Evolutionary conservation across 768 basidiomycete species (phyloP).

Genomic region (Brasilioporus rufonigricans): DNA sequence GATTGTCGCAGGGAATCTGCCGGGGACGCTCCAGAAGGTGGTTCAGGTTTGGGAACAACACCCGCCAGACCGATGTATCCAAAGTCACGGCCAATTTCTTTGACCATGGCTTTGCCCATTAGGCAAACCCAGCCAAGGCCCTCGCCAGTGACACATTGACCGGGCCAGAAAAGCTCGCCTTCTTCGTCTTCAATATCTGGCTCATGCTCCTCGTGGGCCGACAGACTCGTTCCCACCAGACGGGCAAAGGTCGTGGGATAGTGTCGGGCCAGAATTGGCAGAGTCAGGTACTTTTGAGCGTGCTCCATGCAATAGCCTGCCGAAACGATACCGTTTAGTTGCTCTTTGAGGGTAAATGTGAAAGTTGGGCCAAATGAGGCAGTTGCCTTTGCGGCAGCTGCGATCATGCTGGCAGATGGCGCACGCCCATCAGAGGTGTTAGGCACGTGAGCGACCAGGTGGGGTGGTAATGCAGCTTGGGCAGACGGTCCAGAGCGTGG

Average conservation of each 20-base stretch:
- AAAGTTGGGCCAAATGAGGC: slow-evolving; percentile 28
- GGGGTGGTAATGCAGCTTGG: slow-evolving; percentile 43
- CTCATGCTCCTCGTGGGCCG: slow-evolving; percentile 68
- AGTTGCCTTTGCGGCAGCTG: slow-evolving; percentile 31
- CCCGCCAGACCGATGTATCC: slow-evolving; percentile 72
- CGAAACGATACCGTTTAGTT: slow-evolving; percentile 38
- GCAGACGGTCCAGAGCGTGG: slow-evolving; percentile 26
- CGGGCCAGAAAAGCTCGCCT: slow-evolving; percentile 84
- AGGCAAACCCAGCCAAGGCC: slow-evolving; percentile 86
- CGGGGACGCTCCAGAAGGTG: slow-evolving; percentile 30
- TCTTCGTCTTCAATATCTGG: slow-evolving; percentile 84
- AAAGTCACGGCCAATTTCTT: slow-evolving; percentile 73
- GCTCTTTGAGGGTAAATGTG: slow-evolving; percentile 27
- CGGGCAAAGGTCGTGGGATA: slow-evolving; percentile 77
- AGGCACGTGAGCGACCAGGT: slow-evolving; percentile 29
- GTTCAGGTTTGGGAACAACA: slow-evolving; percentile 67
- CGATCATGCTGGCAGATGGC: slow-evolving; percentile 27
- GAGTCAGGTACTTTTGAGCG: slow-evolving; percentile 55
- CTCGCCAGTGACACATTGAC: slow-evolving; percentile 67
- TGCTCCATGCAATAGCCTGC: slow-evolving; percentile 43
- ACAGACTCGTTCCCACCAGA: slow-evolving; percentile 62
- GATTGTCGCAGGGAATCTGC: slow-evolving; percentile 32
- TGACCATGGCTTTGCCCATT: slow-evolving; percentile 85
- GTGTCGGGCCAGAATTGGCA: slow-evolving; percentile 65
- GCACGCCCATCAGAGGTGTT: slow-evolving; percentile 30